A percentile compares a stretch with the other conserved stretches of the same genome.
phyloP scores from a whole-genome alignment of 148 eudicot species.

The Arbutus unedo region DNA sequence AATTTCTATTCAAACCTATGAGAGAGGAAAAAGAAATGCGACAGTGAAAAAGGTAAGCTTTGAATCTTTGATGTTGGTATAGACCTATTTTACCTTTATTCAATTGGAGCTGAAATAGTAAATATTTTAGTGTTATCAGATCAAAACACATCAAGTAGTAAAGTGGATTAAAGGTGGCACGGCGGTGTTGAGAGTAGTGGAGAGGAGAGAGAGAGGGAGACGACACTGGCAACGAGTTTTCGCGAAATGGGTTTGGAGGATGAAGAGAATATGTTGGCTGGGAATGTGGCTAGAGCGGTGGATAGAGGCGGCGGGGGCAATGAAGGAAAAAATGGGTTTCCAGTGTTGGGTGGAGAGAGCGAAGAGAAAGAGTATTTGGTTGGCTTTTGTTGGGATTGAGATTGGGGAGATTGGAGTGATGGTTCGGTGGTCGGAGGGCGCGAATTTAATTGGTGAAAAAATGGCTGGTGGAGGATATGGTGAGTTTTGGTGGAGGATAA shows the following conservation, averaged over 20 bases:
- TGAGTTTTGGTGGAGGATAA: background rate
- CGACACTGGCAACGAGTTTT: slow-evolving; percentile 38
- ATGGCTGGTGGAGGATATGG: slow-evolving; percentile 29
- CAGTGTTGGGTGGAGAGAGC: slow-evolving; percentile 22
- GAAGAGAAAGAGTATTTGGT: slow-evolving; percentile 37
- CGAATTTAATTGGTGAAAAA: slow-evolving; percentile 12
- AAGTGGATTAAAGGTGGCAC: slow-evolving; percentile 24
- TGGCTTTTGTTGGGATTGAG: slow-evolving; percentile 5
- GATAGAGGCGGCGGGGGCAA: slow-evolving; percentile 43
- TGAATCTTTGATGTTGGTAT: too few relatives aligned
- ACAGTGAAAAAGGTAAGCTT: too few relatives aligned
- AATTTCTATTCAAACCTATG: too few relatives aligned
- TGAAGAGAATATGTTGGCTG: slow-evolving; percentile 70
- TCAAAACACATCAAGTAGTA: too few relatives aligned
- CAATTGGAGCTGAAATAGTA: too few relatives aligned
- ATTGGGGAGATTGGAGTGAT: slow-evolving; percentile 18
- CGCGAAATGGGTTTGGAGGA: slow-evolving; percentile 38
- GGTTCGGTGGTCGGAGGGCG: slow-evolving; percentile 22
- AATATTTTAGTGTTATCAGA: too few relatives aligned
- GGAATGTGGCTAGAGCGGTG: slow-evolving; percentile 53
- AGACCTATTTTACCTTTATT: too few relatives aligned
- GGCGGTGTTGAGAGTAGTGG: slow-evolving; percentile 30
- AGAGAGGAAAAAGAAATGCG: too few relatives aligned
- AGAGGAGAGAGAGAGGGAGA: slow-evolving; percentile 37
- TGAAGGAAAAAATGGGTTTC: slow-evolving; percentile 32